A percentile compares a stretch with the other conserved stretches of the same genome.
Evolutionary conservation across 1,284 basidiomycete species (phyloP).

Genomic region (Xerocomus nothofagi): DNA sequence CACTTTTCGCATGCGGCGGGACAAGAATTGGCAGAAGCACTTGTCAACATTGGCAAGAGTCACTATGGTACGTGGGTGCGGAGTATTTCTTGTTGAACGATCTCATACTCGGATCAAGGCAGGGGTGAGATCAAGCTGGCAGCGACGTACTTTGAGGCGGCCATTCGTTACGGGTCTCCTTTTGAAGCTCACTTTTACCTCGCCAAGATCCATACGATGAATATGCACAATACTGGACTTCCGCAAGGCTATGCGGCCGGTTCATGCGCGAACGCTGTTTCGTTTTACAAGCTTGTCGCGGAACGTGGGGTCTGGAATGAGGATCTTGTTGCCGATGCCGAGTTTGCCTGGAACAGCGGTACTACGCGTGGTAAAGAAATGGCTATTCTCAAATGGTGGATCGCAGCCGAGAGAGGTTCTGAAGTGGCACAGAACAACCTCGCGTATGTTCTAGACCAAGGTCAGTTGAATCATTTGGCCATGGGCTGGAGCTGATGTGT

Average conservation of each 20-base stretch:
- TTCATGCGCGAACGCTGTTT: slow-evolving; percentile 83
- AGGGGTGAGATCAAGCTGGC: slow-evolving; percentile 65
- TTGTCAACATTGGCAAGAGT: slow-evolving; percentile 87
- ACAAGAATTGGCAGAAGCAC: slow-evolving; percentile 86
- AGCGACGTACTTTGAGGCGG: slow-evolving; percentile 75
- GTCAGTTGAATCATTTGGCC: slow-evolving; percentile 39
- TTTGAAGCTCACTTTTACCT: slow-evolving; percentile 94
- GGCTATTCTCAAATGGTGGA: slow-evolving; percentile 89
- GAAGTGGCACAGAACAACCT: slow-evolving; percentile 97
- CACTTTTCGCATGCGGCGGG: slow-evolving; percentile 83
- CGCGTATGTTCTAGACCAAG: slow-evolving; percentile 90
- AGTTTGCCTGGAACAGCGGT: slow-evolving; percentile 74
- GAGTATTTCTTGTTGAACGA: background rate
- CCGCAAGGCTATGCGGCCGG: slow-evolving; percentile 54
- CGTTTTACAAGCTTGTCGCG: slow-evolving; percentile 86
- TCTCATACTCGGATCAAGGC: slow-evolving; percentile 41
- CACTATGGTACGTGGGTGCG: slow-evolving; percentile 63
- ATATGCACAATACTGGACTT: slow-evolving; percentile 45
- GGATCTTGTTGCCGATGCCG: slow-evolving; percentile 81
- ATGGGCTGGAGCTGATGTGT: background rate
- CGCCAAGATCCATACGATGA: slow-evolving; percentile 70
- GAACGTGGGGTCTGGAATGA: slow-evolving; percentile 89
- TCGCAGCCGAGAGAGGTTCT: slow-evolving; percentile 89
- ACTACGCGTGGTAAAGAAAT: slow-evolving; percentile 67
- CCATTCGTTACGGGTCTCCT: slow-evolving; percentile 81